phyloP scores from a whole-genome alignment of 2,329 filamentous ascomycete species.

The Lizonia empirigonia region DNA sequence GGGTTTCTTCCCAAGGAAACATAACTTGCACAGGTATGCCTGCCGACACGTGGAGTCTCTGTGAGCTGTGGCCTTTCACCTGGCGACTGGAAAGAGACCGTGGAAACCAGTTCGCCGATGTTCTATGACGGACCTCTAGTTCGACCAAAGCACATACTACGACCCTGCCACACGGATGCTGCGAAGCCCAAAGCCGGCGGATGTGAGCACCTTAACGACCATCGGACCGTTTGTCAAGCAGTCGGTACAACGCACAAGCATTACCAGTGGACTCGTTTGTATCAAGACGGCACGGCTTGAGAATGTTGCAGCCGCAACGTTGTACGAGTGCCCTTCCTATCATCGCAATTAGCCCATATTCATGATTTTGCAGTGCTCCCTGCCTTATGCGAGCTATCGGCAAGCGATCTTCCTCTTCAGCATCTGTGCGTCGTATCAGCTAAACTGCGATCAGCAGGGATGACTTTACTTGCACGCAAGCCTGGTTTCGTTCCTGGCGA shows the following conservation, averaged over 20 bases:
- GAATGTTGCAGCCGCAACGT: slow-evolving; percentile 36
- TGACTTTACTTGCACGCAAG: slow-evolving; percentile 22
- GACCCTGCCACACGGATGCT: slow-evolving; percentile 15
- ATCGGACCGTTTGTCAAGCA: slow-evolving; percentile 31
- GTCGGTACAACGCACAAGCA: slow-evolving; percentile 14
- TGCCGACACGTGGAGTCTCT: slow-evolving; percentile 45
- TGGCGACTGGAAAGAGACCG: slow-evolving; percentile 31
- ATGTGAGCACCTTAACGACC: slow-evolving; percentile 12
- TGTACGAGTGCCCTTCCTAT: slow-evolving; percentile 27
- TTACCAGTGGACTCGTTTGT: slow-evolving; percentile 8
- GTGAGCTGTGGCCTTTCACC: slow-evolving; percentile 29
- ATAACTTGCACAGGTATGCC: slow-evolving; percentile 39
- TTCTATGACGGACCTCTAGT: slow-evolving; percentile 17
- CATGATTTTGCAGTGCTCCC: slow-evolving; percentile 16
- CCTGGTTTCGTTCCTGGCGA: slow-evolving; percentile 26
- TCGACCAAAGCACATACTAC: slow-evolving; percentile 14
- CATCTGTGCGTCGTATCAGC: slow-evolving; percentile 20
- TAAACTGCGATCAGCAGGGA: slow-evolving; percentile 29
- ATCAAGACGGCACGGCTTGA: slow-evolving; percentile 33
- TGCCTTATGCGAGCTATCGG: slow-evolving; percentile 23
- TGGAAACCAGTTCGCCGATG: slow-evolving; percentile 27
- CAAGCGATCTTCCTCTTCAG: slow-evolving; percentile 14
- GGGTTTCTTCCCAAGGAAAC: slow-evolving; percentile 30
- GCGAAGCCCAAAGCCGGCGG: slow-evolving; percentile 10
- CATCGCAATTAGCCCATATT: slow-evolving; percentile 18